Base-by-base conservation (phyloP, 352 stramenopile species). In the Phytophthora fragariae region DNA sequence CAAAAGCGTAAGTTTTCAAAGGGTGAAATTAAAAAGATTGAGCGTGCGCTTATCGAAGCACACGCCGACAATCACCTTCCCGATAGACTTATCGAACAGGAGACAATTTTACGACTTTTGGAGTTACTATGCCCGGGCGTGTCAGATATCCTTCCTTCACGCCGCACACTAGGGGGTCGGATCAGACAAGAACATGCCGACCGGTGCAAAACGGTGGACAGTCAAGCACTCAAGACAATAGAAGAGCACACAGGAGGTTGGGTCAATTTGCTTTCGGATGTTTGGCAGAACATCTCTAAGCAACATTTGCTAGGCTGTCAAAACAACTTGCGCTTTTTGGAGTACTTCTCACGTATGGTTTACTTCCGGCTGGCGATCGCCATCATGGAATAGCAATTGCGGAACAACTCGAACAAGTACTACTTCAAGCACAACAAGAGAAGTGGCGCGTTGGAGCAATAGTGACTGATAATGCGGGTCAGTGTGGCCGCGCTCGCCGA, bases 381-480 rank as follows among this genome's bases (percentile, higher is more conserved):
- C 64, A 71, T 37, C 19, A 71, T 17, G 46, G 64, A 24, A 19
- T 71, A n/a, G 55, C 64, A 3, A 46, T 59, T 47, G 55, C 64
- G 3, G 19, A 47, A 6, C 44, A 65, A 7, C 49, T 65, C 10
- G 64, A 71, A 61, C 12, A 27, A n/a, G 33, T 70, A 3, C 27
- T 70, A 2, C 1, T 46, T 1, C 41, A 35, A 3, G 54, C 47
- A 0, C 47, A 54, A 2, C 14, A 7, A 9, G 29, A 59, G 61
- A 9, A 37, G 15, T 65, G 63, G 63, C 14, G 21, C 1, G 52
- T 70, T 31, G 55, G 56, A 17, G 66, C 11, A 31, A 55, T 64
- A 5, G n/a, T 68, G 0, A 73, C 52, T 5, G 58, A 68, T 27
- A 47, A 76, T 52, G 58, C 70, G n/a, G 58, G 63, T 2, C 62